Evolutionary conservation across 306 rosid genomes (phyloP).

Genomic region (Oemleria cerasiformis): DNA sequence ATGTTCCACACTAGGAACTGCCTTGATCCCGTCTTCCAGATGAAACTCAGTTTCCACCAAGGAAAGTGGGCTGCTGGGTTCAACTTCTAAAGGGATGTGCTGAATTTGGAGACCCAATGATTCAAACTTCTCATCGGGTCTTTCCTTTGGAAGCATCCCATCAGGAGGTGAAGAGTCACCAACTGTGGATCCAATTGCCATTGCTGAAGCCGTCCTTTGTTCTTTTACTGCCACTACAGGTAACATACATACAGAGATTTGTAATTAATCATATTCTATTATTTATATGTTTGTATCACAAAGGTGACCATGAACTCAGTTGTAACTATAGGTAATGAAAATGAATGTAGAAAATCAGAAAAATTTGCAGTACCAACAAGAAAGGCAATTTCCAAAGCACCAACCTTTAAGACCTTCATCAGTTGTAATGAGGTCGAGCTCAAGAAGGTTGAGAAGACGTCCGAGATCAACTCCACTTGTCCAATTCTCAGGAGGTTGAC

Average conservation of each 20-base stretch:
- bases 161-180: slow-evolving; percentile 91
- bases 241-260: slow-evolving; percentile 2
- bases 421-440: slow-evolving; percentile 85
- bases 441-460: slow-evolving; percentile 91
- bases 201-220: slow-evolving; percentile 80
- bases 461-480: slow-evolving; percentile 99
- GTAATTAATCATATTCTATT: not conserved
- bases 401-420: slow-evolving; percentile 92
- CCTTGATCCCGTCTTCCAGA: slow-evolving; percentile 66
- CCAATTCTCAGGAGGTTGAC: slow-evolving; percentile 99
- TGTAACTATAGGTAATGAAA: not conserved
- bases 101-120: slow-evolving; percentile 84
- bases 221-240: slow-evolving; percentile 86
- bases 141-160: slow-evolving; percentile 56
- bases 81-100: slow-evolving; percentile 69
- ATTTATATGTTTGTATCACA: not conserved
- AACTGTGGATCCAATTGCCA: slow-evolving; percentile 75
- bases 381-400: slow-evolving; percentile 20
- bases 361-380: not conserved
- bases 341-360: not conserved
- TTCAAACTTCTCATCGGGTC: slow-evolving; percentile 74
- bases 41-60: slow-evolving; percentile 62
- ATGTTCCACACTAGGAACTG: slow-evolving; percentile 73
- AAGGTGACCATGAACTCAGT: too few species aligned
- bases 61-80: slow-evolving; percentile 45